These are phyloP conservation scores for Zymoseptoria tritici DNA, from an alignment of 2,329 filamentous ascomycete genomes.

Conservation along the genomic window DNA sequence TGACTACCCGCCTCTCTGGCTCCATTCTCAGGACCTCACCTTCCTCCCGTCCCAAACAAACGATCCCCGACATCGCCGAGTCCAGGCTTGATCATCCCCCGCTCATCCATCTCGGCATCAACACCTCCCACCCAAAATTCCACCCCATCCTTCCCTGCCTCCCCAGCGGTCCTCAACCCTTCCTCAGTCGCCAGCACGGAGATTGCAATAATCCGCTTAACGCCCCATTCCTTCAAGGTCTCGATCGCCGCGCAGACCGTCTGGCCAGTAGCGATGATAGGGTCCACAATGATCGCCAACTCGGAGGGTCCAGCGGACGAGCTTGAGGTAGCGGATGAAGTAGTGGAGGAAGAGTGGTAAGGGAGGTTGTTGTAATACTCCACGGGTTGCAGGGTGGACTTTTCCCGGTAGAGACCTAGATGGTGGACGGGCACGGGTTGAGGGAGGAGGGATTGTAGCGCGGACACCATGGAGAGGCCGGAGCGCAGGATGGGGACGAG, in stretches of 20 bases:
- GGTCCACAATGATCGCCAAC: conserved; percentile 80
- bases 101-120: conserved; percentile 64
- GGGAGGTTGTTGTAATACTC: conserved; percentile 98
- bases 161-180: conserved; percentile 65
- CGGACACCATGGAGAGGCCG: conserved; percentile 84
- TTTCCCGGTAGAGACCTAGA: conserved; percentile 89
- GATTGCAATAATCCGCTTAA: conserved; percentile 69
- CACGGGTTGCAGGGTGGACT: conserved; percentile 75
- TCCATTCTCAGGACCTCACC: conserved; percentile 40
- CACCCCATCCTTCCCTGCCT: conserved; percentile 68
- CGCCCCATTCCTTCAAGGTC: conserved; percentile 83
- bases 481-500: conserved; percentile 90
- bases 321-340: conserved; percentile 28
- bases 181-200: conserved; percentile 64
- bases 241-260: conserved; percentile 86
- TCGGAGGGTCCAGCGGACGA: conserved; percentile 36
- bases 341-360: conserved; percentile 50
- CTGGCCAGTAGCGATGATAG: conserved; percentile 86
- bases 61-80: conserved; percentile 86
- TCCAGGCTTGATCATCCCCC: conserved; percentile 85
- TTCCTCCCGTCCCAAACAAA: conserved; percentile 81
- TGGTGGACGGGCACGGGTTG: conserved; percentile 77
- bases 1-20: background rate
- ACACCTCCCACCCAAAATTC: conserved; percentile 78
- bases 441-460: conserved; percentile 76